Percentiles rank a stretch among this genome's conserved stretches.
Evolutionary conservation across 1,284 basidiomycete genomes (phyloP).

Genomic region (Cryptococcus depauperatus): DNA sequence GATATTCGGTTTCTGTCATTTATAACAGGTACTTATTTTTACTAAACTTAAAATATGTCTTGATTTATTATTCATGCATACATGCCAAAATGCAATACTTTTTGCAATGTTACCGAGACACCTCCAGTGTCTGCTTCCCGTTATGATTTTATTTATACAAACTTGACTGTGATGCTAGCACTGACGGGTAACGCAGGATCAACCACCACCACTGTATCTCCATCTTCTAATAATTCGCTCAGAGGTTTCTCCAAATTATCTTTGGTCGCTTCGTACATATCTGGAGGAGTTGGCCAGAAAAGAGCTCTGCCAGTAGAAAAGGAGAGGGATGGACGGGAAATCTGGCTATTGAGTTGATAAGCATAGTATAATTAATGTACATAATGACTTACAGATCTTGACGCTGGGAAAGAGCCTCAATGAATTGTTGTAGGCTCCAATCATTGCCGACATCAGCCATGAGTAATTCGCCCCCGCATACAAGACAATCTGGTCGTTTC

Average conservation of each 20-base stretch:
- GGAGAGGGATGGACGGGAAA: slow-evolving; percentile 82
- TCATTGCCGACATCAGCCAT: slow-evolving; percentile 61
- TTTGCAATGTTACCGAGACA: not conserved
- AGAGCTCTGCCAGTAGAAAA: slow-evolving; percentile 57
- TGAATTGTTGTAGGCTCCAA: slow-evolving; percentile 71
- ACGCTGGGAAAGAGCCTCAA: slow-evolving; percentile 73
- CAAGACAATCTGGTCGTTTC: slow-evolving; percentile 85
- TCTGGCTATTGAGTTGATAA: slow-evolving; percentile 57
- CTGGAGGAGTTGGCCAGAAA: slow-evolving; percentile 86
- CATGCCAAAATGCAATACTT: not conserved
- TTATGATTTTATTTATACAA: too few species aligned
- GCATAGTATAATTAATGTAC: not conserved
- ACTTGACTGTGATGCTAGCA: slow-evolving; percentile 58
- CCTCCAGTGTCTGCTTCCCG: too few species aligned
- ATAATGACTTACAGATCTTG: slow-evolving; percentile 67
- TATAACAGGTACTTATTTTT: too few species aligned
- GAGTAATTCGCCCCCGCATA: slow-evolving; percentile 85
- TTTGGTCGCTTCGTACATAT: slow-evolving; percentile 76
- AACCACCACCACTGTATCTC: slow-evolving; percentile 77
- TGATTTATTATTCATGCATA: not conserved
- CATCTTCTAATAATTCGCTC: slow-evolving; percentile 64
- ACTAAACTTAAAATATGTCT: too few species aligned
- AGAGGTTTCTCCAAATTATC: slow-evolving; percentile 81
- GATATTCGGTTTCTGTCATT: too few species aligned
- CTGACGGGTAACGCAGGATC: slow-evolving; percentile 80